Conservation (phyloP, 768 basidiomycete genomes). For the Boletus vinaceobasis region DNA sequence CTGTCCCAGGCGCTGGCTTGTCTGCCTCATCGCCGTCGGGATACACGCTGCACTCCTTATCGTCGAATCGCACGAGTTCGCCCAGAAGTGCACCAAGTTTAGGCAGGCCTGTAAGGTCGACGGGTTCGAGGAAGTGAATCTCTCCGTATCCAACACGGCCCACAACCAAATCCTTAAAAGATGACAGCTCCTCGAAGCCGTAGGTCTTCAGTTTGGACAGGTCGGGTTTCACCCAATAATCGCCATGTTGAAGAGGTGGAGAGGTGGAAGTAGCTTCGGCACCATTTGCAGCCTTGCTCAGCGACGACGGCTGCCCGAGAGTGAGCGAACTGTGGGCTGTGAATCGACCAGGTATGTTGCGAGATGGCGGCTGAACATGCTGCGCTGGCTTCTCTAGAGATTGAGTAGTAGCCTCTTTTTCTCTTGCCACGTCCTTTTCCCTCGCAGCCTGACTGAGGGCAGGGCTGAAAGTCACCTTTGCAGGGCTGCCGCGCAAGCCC, state of each 20-base stretch:
- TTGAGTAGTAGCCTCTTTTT: constrained; percentile 31
- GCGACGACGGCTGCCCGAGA: constrained; percentile 26
- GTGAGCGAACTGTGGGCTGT: constrained; percentile 34
- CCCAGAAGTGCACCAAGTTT: constrained; percentile 81
- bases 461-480: constrained; percentile 70
- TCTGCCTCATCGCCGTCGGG: constrained; percentile 83
- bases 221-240: constrained; percentile 88
- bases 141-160: constrained; percentile 92
- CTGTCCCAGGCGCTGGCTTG: constrained; percentile 79
- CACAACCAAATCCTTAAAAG: constrained; percentile 75
- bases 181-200: constrained; percentile 68
- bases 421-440: constrained; percentile 59
- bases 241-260: constrained; percentile 67
- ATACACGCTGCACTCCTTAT: constrained; percentile 92
- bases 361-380: constrained; percentile 35
- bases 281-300: constrained; percentile 29
- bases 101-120: constrained; percentile 82
- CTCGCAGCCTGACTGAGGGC: constrained; percentile 71
- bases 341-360: constrained; percentile 41
- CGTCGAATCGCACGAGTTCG: constrained; percentile 82
- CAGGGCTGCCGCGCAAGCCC: constrained; percentile 23
- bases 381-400: constrained; percentile 15
- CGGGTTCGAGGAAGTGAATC: constrained; percentile 74
- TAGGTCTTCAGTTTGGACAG: constrained; percentile 66
- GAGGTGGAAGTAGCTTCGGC: constrained; percentile 21